Evolutionary conservation across 1,284 basidiomycete species (phyloP).

Genomic region (Phaffia rhodozyma): DNA sequence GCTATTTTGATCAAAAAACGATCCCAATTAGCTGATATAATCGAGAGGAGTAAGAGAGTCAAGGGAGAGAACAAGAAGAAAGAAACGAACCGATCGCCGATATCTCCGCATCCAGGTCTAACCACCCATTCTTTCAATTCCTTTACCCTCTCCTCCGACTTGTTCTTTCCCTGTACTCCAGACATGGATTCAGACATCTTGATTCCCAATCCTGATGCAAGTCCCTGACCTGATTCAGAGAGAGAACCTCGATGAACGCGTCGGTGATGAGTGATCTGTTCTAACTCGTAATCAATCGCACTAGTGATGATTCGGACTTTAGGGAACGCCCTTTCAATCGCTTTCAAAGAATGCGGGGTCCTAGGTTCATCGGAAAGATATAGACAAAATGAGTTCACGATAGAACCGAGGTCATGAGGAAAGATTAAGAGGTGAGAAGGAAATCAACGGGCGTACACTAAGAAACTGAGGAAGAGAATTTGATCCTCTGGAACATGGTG

Average conservation of each 20-base stretch:
- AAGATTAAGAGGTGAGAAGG: not conserved
- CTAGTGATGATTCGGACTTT: conserved; percentile 66
- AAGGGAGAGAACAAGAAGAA: too few relatives aligned
- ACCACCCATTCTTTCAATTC: conserved; percentile 14
- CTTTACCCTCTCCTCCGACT: not conserved
- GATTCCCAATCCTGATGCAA: not conserved
- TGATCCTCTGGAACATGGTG: conserved; percentile 77
- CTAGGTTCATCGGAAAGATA: not conserved
- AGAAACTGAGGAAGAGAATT: conserved; percentile 49
- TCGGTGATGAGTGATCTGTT: not conserved
- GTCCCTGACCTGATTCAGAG: not conserved
- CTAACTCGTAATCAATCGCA: conserved; percentile 1
- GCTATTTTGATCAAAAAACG: too few relatives aligned
- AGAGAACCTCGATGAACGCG: not conserved
- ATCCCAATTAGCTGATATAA: too few relatives aligned
- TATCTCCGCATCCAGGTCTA: conserved; percentile 15
- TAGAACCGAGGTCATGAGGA: not conserved
- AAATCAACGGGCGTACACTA: conserved; percentile 5
- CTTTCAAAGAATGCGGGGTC: conserved; percentile 7
- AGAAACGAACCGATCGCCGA: conserved; percentile 3
- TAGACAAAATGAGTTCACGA: not conserved
- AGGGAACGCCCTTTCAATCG: conserved; percentile 13
- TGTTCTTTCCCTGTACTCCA: not conserved
- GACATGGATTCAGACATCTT: not conserved
- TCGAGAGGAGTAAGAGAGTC: too few relatives aligned